Base-by-base conservation (phyloP, 2,329 filamentous ascomycete genomes). In the Claviceps sp. region DNA sequence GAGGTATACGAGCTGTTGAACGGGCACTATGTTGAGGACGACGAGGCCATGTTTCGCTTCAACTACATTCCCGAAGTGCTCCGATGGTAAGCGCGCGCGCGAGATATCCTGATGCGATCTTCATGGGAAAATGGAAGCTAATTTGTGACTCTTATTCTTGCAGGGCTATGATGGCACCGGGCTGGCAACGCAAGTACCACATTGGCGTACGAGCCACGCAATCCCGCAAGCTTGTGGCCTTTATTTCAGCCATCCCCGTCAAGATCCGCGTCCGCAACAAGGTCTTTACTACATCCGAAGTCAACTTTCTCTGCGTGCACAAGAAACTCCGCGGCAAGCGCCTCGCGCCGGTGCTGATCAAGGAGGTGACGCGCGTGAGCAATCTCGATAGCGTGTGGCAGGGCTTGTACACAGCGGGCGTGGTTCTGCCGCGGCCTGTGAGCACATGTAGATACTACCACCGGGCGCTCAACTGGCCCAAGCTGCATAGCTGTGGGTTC, bases 251-350 rank as follows among this genome's bases (percentile, higher is more conserved):
- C 60, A 87, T 97, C 46, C 93, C 93, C 1, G 84, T 93, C 55
- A 78, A 84, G 57, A 74, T 98, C 53, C 83, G 85, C 50, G 83
- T 98, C 44, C 86, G 90, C 57, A 75, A 85, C 54, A 86, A 86
- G 54, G 71, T 79, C 53, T 71, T 98, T 55, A 80, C 82, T 56
- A 84, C 87, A 59, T 89, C 87, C 48, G 93, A 98, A 68, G 93
- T 98, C 70, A 98, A 98, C 74, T 98, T 97, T 71, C 83, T 98
- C 58, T 95, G 90, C 64, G 85, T 98, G 52, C 93, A 98, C 76
- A 97, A 97, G 76, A 97, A 97, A 71, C 81, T 98, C 37, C 87
- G 93, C 49, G 82, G 87, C 53, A 96, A 97, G 74, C 84, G 93
- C 51, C 81, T 98, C 44, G 84, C 93, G 0, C 93, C 93, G 0